Conservation (phyloP, 495 filamentous ascomycete genomes). For the Talaromyces proteolyticus region DNA sequence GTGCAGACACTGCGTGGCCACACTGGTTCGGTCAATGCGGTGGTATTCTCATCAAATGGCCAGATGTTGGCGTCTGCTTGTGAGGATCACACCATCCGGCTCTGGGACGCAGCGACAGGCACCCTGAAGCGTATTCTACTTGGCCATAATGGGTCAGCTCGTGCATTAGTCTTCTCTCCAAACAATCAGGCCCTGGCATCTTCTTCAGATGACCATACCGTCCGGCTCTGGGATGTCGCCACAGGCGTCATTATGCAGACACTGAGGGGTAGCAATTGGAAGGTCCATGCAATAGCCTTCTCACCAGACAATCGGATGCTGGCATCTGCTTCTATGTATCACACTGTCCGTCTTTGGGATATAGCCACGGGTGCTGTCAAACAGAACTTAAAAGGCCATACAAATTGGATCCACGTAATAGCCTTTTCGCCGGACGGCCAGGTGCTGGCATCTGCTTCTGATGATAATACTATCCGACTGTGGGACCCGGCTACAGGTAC, state of each 20-base stretch:
- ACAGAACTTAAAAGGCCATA: slow-evolving; percentile 11
- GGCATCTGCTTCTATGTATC: not conserved
- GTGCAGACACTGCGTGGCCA: slow-evolving; percentile 14
- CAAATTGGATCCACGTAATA: not conserved
- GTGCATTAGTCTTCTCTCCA: slow-evolving; percentile 16
- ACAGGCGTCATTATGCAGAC: slow-evolving; percentile 1
- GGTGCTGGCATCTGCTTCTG: slow-evolving; percentile 20
- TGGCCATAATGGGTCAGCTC: slow-evolving; percentile 12
- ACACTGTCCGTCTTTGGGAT: slow-evolving; percentile 7
- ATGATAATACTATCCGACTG: slow-evolving; percentile 23
- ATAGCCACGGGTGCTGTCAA: not conserved
- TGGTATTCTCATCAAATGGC: slow-evolving; percentile 17
- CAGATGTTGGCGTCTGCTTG: slow-evolving; percentile 12
- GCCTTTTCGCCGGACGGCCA: slow-evolving; percentile 32
- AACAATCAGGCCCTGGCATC: slow-evolving; percentile 13
- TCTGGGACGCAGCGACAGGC: slow-evolving; percentile 17
- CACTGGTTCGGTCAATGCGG: slow-evolving; percentile 9
- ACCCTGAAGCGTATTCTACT: slow-evolving; percentile 15
- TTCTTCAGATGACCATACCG: slow-evolving; percentile 6
- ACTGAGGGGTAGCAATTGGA: not conserved
- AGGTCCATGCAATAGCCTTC: slow-evolving; percentile 1
- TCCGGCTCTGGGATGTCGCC: slow-evolving; percentile 15
- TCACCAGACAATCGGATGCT: slow-evolving; percentile 3
- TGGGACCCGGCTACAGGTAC: no score
- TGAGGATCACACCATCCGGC: slow-evolving; percentile 9